Base-by-base conservation (phyloP, 225 moss, liverwort and hornwort genomes). In the Polytrichum commune region DNA sequence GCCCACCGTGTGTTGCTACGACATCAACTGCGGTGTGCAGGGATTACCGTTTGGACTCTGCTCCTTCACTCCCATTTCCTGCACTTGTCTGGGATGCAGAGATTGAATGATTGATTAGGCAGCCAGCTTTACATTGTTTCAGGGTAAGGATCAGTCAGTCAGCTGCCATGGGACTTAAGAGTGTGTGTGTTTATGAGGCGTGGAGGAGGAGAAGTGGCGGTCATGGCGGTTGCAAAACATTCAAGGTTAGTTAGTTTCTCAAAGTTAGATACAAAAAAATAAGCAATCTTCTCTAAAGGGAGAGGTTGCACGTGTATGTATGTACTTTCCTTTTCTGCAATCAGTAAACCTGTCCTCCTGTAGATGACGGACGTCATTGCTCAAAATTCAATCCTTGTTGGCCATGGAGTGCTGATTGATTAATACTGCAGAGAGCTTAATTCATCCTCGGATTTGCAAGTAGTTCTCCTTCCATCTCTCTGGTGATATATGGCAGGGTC, bases 1-100 rank as follows among this genome's bases (percentile, higher is more conserved):
- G 77, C 84, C 87, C 8, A 88, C 79, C 2, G 64, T 88, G 22
- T 88, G 84, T 79, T 88, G 87, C 78, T 88, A 88, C 71, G 74
- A 88, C 29, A 84, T 88, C 62, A 70, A 82, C 13, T 88, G 87
- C 8, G 79, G 79, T 0, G 62, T 75, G 6, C 87, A 75, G 9
- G 87, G 84, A 46, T 81, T 84, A 10, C 87, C 87, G 20, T 84
- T 77, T n/a, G 87, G 84, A 5, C 77, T 82, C 54, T 88, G 87
- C 75, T 84, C 84, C 7, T 88, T 88, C 62, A 88, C 82, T 26
- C 87, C 87, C 68, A 69, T 88, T 71, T 88, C 87, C 0, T 88
- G 84, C 38, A 81, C 84, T 10, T 88, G 87, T 71, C 54, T 88
- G 0, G 87, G 87, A 25, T 88, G 87, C 65, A 72, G 87, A 69